These are phyloP conservation scores for Auricularia sp. DNA, from an alignment of 768 basidiomycete species.

Conservation along the genomic window DNA sequence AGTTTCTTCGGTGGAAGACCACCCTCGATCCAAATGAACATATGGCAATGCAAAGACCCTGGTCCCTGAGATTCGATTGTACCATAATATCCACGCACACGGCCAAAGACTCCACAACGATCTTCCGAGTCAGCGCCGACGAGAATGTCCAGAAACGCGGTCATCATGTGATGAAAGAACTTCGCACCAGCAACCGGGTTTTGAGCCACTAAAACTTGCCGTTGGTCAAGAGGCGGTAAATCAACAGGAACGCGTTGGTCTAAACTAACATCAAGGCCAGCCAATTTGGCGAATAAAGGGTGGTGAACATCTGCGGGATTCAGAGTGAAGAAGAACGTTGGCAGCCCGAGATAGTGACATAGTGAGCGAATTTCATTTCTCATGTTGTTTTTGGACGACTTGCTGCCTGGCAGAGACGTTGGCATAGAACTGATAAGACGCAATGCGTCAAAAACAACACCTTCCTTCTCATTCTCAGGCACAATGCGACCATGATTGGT, in stretches of 20 bases:
- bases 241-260: too few relatives aligned
- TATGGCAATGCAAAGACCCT: constrained; percentile 24
- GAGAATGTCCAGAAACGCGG: constrained; percentile 17
- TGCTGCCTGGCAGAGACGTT: too few relatives aligned
- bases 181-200: constrained; percentile 28
- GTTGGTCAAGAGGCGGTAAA: constrained; percentile 1
- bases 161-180: constrained; percentile 22
- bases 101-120: neutral
- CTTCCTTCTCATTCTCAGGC: too few relatives aligned
- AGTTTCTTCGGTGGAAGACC: constrained; percentile 24
- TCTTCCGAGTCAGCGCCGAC: constrained; percentile 23
- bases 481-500: too few relatives aligned
- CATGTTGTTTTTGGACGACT: too few relatives aligned
- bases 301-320: constrained; percentile 25
- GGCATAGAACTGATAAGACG: too few relatives aligned
- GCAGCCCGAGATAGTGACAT: constrained; percentile 19
- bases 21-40: constrained; percentile 22
- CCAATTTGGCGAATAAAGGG: constrained; percentile 15
- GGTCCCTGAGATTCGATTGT: constrained; percentile 13
- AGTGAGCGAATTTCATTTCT: too few relatives aligned
- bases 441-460: too few relatives aligned
- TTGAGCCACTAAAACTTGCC: constrained; percentile 18
- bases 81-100: too few relatives aligned
- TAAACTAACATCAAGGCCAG: constrained; percentile 14
- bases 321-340: constrained; percentile 20